phyloP scores from a whole-genome alignment of 306 rosid genomes.

The Purshia tridentata region DNA sequence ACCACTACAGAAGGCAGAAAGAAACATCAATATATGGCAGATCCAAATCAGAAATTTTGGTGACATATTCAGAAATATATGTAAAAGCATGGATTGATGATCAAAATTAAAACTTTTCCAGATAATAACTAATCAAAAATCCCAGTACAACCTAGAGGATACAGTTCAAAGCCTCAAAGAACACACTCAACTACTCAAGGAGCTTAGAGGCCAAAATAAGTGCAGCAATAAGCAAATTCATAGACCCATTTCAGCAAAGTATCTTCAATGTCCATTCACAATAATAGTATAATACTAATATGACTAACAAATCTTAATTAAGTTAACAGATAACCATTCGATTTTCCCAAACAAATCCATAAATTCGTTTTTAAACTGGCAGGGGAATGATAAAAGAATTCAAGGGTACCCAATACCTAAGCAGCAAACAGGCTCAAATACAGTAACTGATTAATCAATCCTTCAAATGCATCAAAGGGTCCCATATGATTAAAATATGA shows the following conservation, averaged over 20 bases:
- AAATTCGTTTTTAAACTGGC: constrained; percentile 20
- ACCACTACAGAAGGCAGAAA: not conserved
- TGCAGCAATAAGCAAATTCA: constrained; percentile 19
- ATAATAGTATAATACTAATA: not conserved
- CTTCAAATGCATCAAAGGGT: constrained; percentile 34
- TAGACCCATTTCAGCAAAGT: constrained; percentile 6
- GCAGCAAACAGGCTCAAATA: constrained; percentile 13
- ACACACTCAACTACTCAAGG: not conserved
- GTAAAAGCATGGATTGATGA: constrained; percentile 10
- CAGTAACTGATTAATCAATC: constrained; percentile 19
- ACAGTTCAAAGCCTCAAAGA: not conserved
- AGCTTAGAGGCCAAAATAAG: constrained; percentile 18
- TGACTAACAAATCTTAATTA: constrained; percentile 14
- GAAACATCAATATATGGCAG: not conserved
- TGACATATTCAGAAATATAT: constrained; percentile 1
- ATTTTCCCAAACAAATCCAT: constrained; percentile 3
- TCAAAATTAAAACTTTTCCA: constrained; percentile 22
- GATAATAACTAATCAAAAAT: not conserved
- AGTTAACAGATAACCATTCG: constrained; percentile 12
- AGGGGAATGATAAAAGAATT: constrained; percentile 3
- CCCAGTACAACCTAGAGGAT: constrained; percentile 4
- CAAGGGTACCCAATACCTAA: constrained; percentile 13
- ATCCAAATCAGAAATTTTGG: not conserved
- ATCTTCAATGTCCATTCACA: constrained; percentile 9
- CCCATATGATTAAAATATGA: constrained; percentile 11